Conservation (phyloP, 2,329 filamentous ascomycete species). For the Trichoderma oligosporum region DNA sequence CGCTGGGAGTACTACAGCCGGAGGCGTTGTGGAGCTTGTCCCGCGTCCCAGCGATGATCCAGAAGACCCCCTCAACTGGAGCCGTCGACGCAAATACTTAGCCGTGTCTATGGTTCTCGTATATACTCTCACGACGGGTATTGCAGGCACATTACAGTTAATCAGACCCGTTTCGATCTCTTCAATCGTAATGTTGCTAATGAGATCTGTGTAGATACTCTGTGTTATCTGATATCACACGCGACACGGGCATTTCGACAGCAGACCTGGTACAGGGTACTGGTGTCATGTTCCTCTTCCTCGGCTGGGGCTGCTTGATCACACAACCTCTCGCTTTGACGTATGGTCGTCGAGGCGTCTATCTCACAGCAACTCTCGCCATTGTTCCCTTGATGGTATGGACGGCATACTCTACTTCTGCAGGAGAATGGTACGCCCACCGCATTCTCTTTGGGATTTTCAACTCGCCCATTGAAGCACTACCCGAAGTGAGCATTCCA, state of each 20-base stretch:
- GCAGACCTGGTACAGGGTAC: slow-evolving; percentile 46
- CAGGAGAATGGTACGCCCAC: slow-evolving; percentile 28
- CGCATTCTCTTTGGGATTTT: slow-evolving; percentile 30
- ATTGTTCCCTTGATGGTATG: slow-evolving; percentile 34
- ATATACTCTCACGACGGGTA: slow-evolving; percentile 41
- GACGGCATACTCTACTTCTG: slow-evolving; percentile 26
- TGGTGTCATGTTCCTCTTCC: slow-evolving; percentile 50
- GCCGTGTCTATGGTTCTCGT: slow-evolving; percentile 32
- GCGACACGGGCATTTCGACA: slow-evolving; percentile 39
- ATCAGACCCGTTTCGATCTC: too few species aligned
- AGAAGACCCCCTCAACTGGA: slow-evolving; percentile 27
- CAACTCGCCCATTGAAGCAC: slow-evolving; percentile 30
- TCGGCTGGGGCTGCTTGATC: slow-evolving; percentile 49
- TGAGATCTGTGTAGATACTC: too few species aligned
- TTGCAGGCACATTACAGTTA: slow-evolving; percentile 30
- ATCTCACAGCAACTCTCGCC: slow-evolving; percentile 36
- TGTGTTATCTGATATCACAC: slow-evolving; percentile 40
- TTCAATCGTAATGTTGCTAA: too few species aligned
- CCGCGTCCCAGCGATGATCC: slow-evolving; percentile 25
- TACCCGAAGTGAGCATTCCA: slow-evolving; percentile 32
- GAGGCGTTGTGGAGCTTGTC: slow-evolving; percentile 28
- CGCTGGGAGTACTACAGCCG: slow-evolving; percentile 24
- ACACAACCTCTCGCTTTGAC: slow-evolving; percentile 52
- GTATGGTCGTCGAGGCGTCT: slow-evolving; percentile 49
- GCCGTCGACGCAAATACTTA: slow-evolving; percentile 26